Evolutionary conservation across 106 monocot genomes (phyloP).

Genomic region (Dioscorea zingiberensis): DNA sequence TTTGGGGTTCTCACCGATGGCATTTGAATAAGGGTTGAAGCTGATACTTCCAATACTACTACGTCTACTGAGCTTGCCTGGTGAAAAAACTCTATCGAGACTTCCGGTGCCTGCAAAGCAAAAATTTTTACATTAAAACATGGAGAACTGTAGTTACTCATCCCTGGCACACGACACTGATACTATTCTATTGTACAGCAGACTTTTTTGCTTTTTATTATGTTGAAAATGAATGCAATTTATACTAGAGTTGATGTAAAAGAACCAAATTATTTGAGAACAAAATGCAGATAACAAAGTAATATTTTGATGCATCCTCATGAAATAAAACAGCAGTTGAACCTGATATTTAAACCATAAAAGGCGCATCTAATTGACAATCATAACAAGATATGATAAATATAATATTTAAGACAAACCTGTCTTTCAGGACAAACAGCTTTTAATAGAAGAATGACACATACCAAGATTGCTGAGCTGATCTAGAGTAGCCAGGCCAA

Average conservation of each 20-base stretch:
- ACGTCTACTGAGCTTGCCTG: slow-evolving; percentile 64
- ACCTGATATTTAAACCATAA: not conserved
- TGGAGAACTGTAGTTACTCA: no score
- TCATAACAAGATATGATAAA: not conserved
- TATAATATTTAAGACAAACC: not conserved
- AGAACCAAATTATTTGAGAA: not conserved
- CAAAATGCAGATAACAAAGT: not conserved
- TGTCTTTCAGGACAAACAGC: no score
- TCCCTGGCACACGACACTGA: no score
- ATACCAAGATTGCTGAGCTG: slow-evolving; percentile 92
- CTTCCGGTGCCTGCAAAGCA: slow-evolving; percentile 63
- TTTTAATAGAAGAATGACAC: no score
- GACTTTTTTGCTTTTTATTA: no score
- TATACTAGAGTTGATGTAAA: not conserved
- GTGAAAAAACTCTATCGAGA: slow-evolving; percentile 65
- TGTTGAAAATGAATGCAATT: no score
- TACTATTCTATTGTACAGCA: no score
- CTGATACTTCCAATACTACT: slow-evolving; percentile 49
- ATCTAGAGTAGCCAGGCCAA: slow-evolving; percentile 69
- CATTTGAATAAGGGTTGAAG: slow-evolving; percentile 41
- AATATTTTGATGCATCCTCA: not conserved
- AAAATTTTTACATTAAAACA: not conserved
- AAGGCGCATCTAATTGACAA: not conserved
- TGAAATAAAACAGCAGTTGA: not conserved
- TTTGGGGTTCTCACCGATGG: slow-evolving; percentile 18